Percentiles rank a stretch among this genome's conserved stretches.
Evolutionary conservation across 2,329 filamentous ascomycete species (phyloP).

Genomic region (Fusarium gaditjirri): DNA sequence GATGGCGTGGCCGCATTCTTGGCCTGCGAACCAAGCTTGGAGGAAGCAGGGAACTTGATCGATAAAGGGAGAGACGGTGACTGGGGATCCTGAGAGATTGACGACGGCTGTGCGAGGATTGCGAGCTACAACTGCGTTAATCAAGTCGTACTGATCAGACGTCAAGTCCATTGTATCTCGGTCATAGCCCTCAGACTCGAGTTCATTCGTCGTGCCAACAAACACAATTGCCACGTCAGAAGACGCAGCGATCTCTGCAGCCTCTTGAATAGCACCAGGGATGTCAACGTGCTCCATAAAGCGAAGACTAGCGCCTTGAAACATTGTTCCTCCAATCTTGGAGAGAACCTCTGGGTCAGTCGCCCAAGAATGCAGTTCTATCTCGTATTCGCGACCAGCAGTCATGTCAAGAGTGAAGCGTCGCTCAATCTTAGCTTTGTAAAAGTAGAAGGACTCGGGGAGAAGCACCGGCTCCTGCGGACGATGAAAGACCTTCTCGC

Average conservation of each 20-base stretch:
- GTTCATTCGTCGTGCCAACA: slow-evolving; percentile 8
- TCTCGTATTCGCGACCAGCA: background rate
- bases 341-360: background rate
- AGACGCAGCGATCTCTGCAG: background rate
- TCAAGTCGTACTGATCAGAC: background rate
- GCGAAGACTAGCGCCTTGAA: slow-evolving; percentile 3
- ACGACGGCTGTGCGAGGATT: background rate
- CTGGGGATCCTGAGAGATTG: background rate
- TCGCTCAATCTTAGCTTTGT: slow-evolving; percentile 11
- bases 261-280: background rate
- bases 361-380: slow-evolving; percentile 1
- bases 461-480: background rate
- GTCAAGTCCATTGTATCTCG: slow-evolving; percentile 6
- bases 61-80: background rate
- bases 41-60: background rate
- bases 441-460: slow-evolving; percentile 10
- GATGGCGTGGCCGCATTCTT: background rate
- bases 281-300: background rate
- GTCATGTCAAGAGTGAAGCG: background rate
- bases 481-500: background rate
- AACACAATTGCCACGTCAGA: background rate
- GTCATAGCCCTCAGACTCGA: slow-evolving; percentile 14
- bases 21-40: background rate
- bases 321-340: slow-evolving; percentile 5
- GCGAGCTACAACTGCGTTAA: background rate